Percentiles rank a stretch among this genome's conserved stretches.
Evolutionary conservation across 176 grass and related monocot species (phyloP).

Genomic region (Stipa capillata): DNA sequence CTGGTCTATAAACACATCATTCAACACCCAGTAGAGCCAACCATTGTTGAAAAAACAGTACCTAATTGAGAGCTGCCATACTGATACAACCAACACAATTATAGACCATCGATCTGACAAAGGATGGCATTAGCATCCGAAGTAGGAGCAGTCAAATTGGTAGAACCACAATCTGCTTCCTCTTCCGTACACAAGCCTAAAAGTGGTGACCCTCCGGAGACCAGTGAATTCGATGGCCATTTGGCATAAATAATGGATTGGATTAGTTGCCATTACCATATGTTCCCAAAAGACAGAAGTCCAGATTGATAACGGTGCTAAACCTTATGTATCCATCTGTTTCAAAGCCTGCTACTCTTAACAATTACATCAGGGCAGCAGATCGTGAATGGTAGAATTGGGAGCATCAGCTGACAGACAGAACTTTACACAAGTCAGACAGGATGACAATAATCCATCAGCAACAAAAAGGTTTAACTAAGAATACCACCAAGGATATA

Average conservation of each 20-base stretch:
- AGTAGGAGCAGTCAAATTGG: not conserved
- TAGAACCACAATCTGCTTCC: not conserved
- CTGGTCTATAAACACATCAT: not conserved
- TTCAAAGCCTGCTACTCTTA: not conserved
- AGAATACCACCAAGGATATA: constrained; percentile 5
- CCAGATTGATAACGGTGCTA: not conserved
- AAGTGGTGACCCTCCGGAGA: not conserved
- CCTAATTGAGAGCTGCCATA: not conserved
- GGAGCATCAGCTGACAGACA: not conserved
- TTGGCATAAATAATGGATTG: not conserved
- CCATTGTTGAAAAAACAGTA: not conserved
- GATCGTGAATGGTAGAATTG: not conserved
- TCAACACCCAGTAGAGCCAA: not conserved
- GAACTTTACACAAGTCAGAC: constrained; percentile 17
- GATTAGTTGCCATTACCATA: not conserved
- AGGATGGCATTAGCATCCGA: not conserved
- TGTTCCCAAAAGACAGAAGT: not conserved
- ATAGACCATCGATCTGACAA: not conserved
- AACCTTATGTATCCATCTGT: not conserved
- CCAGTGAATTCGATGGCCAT: not conserved
- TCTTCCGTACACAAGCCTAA: not conserved
- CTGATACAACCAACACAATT: not conserved
- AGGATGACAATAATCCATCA: not conserved
- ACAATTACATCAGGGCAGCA: not conserved
- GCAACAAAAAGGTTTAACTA: constrained; percentile 5